Evolutionary conservation across 148 eudicot species (phyloP).

Genomic region (Rhododendron simsii): DNA sequence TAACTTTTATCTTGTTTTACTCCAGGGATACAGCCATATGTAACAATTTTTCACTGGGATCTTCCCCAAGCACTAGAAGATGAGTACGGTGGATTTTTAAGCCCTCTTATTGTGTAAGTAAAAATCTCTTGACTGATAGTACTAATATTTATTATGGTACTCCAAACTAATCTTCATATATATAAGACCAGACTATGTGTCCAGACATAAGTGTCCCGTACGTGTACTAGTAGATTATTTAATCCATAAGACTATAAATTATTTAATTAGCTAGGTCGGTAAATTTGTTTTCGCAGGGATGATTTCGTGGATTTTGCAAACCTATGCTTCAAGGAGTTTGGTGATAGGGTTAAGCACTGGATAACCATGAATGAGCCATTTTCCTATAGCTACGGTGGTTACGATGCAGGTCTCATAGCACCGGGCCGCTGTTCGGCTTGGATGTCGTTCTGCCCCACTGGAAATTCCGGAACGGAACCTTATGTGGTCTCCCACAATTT

Average conservation of each 20-base stretch:
- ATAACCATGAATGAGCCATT: conserved; percentile 25
- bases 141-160: neutral
- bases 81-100: conserved; percentile 11
- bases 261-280: neutral
- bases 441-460: neutral
- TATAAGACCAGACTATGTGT: too few species aligned
- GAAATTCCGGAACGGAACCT: conserved; percentile 16
- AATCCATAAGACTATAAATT: neutral
- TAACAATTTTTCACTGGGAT: conserved; percentile 16
- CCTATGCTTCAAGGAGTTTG: conserved; percentile 19
- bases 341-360: conserved; percentile 28
- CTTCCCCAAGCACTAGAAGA: conserved; percentile 17
- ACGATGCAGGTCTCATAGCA: neutral
- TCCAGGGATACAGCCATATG: neutral
- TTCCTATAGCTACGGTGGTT: conserved; percentile 1
- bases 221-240: too few species aligned
- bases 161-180: neutral
- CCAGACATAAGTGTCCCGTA: too few species aligned
- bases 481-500: conserved; percentile 11
- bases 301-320: conserved; percentile 24
- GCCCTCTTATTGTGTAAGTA: conserved; percentile 11
- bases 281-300: conserved; percentile 4
- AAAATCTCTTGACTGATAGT: neutral
- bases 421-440: conserved; percentile 13
- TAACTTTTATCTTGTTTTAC: too few species aligned